phyloP scores from a whole-genome alignment of 164 flowering plant species.

The Amborella trichopoda region DNA sequence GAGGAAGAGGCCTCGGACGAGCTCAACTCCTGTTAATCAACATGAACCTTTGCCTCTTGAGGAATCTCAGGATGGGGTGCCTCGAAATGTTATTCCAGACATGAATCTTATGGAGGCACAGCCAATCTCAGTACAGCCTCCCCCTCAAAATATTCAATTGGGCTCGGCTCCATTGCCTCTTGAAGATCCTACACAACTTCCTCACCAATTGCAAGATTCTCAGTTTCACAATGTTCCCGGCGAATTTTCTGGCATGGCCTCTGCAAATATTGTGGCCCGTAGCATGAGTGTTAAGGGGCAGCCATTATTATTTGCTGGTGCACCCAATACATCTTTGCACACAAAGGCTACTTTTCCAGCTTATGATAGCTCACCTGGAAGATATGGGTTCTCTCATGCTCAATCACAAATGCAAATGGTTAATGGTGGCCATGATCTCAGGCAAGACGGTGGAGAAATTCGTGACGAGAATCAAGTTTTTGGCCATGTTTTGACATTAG shows the following conservation, averaged over 20 bases:
- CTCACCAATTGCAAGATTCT: slow-evolving; percentile 14
- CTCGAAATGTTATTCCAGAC: slow-evolving; percentile 26
- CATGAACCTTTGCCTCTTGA: slow-evolving; percentile 3
- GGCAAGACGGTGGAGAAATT: slow-evolving; percentile 15
- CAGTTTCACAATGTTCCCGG: slow-evolving; percentile 16
- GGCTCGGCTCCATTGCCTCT: slow-evolving; percentile 13
- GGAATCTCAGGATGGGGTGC: slow-evolving; percentile 14
- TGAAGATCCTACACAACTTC: slow-evolving; percentile 26
- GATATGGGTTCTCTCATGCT: slow-evolving; percentile 16
- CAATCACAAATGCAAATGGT: slow-evolving; percentile 17
- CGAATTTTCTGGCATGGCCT: slow-evolving; percentile 20
- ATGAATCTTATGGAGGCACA: slow-evolving; percentile 22
- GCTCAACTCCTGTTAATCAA: slow-evolving; percentile 12
- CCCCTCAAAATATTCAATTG: slow-evolving; percentile 20
- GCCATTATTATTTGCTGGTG: slow-evolving; percentile 25
- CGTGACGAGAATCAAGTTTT: slow-evolving; percentile 3
- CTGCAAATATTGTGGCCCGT: slow-evolving; percentile 19
- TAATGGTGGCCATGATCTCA: slow-evolving; percentile 15
- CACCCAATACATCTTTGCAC: slow-evolving; percentile 23
- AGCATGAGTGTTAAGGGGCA: slow-evolving; percentile 34
- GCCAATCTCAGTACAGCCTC: slow-evolving; percentile 13
- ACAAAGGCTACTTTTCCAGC: slow-evolving; percentile 14
- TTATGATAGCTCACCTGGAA: slow-evolving; percentile 18
- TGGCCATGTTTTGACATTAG: slow-evolving; percentile 7
- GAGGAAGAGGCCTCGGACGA: slow-evolving; percentile 23